Conservation (phyloP, 176 grass and related monocot genomes). For the Juncus effusus region DNA sequence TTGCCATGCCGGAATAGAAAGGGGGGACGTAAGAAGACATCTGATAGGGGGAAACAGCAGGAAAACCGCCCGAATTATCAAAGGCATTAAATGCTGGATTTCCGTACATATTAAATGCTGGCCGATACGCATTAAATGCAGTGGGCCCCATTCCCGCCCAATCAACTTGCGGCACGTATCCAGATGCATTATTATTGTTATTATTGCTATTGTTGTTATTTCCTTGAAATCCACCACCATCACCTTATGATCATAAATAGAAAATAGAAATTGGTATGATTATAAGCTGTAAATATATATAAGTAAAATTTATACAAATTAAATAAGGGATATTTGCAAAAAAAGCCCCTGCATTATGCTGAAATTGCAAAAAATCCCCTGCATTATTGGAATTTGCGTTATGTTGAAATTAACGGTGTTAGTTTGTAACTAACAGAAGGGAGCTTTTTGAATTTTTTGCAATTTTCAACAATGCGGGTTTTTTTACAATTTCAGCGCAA, state of each 20-base stretch:
- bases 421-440: too few relatives aligned
- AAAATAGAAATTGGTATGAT: background rate
- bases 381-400: too few relatives aligned
- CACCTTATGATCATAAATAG: conserved; percentile 6
- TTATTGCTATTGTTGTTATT: too few relatives aligned
- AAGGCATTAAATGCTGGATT: conserved; percentile 13
- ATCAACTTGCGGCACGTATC: conserved; percentile 26
- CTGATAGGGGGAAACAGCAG: conserved; percentile 23
- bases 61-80: conserved; percentile 10
- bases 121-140: conserved; percentile 25
- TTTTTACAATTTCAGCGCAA: too few relatives aligned
- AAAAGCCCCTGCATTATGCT: too few relatives aligned
- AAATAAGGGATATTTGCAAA: too few relatives aligned
- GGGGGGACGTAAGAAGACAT: conserved; percentile 29
- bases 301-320: background rate
- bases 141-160: conserved; percentile 8
- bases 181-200: background rate
- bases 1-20: conserved; percentile 24
- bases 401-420: too few relatives aligned
- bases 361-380: too few relatives aligned
- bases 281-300: conserved; percentile 6
- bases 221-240: conserved; percentile 26
- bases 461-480: too few relatives aligned
- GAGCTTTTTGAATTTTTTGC: too few relatives aligned
- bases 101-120: conserved; percentile 25